Evolutionary conservation across 306 rosid species (phyloP).

Genomic region (Cicer yamashitae): DNA sequence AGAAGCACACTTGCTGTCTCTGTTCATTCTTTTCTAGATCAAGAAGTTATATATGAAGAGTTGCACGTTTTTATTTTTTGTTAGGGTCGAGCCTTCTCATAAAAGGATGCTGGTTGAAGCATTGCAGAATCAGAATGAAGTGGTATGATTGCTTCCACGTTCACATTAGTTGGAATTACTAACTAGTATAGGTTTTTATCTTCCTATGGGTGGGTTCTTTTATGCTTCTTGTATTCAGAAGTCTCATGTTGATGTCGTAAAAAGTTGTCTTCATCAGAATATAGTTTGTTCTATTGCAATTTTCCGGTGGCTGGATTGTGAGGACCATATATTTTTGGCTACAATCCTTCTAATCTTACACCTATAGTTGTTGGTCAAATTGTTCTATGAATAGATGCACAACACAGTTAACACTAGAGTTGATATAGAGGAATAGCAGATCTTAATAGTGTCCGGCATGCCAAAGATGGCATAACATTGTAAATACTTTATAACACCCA

Average conservation of each 20-base stretch:
- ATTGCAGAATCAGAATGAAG: conserved; percentile 93
- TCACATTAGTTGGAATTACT: conserved; percentile 39
- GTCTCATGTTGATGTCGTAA: conserved; percentile 21
- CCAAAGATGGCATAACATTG: conserved; percentile 9
- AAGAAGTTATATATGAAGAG: conserved; percentile 2
- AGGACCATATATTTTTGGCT: conserved; percentile 33
- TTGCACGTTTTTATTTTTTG: conserved; percentile 34
- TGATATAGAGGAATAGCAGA: conserved; percentile 4
- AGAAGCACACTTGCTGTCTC: conserved; percentile 27
- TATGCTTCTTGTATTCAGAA: neutral
- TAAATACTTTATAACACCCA: conserved; percentile 10
- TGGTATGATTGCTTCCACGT: conserved; percentile 62
- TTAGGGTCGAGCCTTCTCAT: conserved; percentile 98
- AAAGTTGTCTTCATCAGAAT: conserved; percentile 26
- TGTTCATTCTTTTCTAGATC: conserved; percentile 22
- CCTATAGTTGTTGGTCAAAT: neutral
- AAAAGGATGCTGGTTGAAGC: conserved; percentile 98
- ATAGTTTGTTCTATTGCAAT: conserved; percentile 16
- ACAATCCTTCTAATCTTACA: conserved; percentile 36
- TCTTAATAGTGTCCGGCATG: neutral
- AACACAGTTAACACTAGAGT: neutral
- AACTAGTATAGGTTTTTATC: neutral
- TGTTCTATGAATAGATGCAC: neutral
- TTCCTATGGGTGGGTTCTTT: neutral
- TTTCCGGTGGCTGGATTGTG: conserved; percentile 27